A percentile compares a stretch with the other conserved stretches of the same genome.
Conservation (phyloP, 495 filamentous ascomycete genomes). For the Oleoguttula mirabilis region DNA sequence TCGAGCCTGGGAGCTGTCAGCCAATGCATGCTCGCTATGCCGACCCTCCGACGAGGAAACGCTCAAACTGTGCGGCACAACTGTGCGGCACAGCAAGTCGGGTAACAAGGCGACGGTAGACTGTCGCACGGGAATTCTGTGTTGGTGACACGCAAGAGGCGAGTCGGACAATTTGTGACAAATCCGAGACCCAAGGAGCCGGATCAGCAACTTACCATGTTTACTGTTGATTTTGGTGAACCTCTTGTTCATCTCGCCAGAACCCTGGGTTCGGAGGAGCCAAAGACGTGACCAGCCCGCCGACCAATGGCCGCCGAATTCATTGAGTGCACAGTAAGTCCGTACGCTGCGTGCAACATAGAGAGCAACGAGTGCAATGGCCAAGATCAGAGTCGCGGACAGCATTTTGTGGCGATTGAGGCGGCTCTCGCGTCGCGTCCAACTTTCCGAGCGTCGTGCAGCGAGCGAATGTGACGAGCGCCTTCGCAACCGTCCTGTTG, state of each 20-base stretch:
- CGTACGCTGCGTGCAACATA: constrained; percentile 16
- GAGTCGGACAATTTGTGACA: too few species aligned
- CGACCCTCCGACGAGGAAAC: too few species aligned
- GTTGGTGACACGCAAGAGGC: too few species aligned
- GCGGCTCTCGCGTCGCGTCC: background rate
- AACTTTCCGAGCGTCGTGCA: constrained; percentile 13
- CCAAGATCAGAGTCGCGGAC: constrained; percentile 2
- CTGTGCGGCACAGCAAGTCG: too few species aligned
- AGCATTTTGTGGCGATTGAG: constrained; percentile 11
- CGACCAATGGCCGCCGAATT: constrained; percentile 23
- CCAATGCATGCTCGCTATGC: constrained; percentile 1
- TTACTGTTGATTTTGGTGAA: constrained; percentile 23
- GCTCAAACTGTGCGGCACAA: too few species aligned
- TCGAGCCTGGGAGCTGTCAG: constrained; percentile 24
- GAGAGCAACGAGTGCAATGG: constrained; percentile 11
- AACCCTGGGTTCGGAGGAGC: constrained; percentile 19
- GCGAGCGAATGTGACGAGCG: background rate
- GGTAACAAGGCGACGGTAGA: too few species aligned
- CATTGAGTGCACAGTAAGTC: constrained; percentile 15
- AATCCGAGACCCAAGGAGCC: too few species aligned
- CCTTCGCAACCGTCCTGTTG: constrained; percentile 1
- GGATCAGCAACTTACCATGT: constrained; percentile 21
- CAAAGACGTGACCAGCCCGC: constrained; percentile 22
- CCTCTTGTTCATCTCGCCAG: constrained; percentile 23
- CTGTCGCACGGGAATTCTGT: too few species aligned